Base-by-base conservation (phyloP, 2,329 filamentous ascomycete species). In the Diaporthe capsici region DNA sequence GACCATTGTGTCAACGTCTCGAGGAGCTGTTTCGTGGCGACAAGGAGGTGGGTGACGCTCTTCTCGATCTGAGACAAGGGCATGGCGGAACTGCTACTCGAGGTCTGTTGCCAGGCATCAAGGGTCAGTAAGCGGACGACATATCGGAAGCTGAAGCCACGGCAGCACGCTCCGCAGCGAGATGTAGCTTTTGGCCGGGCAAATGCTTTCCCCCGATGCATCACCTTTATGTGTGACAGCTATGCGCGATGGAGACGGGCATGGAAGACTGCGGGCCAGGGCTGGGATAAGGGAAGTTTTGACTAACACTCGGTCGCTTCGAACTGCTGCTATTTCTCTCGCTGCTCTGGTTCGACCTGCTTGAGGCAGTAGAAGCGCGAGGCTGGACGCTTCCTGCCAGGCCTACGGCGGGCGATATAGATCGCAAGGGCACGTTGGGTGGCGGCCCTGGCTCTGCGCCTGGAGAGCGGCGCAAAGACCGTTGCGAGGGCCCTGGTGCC, bases 1-100 rank as follows among this genome's bases (percentile, higher is more conserved):
- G 97, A 99, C 97, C 97, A 99, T 88, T 98, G 94, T 63, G 97
- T 99, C 77, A 99, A 89, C 8, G 96, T 99, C 87, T 99, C 97
- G 77, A 99, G 93, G 3, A 99, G 92, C 85, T 98, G 96, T 84
- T 99, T 99, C 47, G 97, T 99, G 49, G 97, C 97, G 79, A 99
- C 96, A 49, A 99, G 92, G 60, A 99, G 93, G 83, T 99, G 97
- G 15, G 96, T 98, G 78, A 99, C 97, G 83, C 96, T 98, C 88
- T 98, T 98, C 87, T 99, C 97, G 85, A 99, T 99, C 84, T 98
- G 96, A 71, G 96, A 98, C 79, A 99, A 90, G 80, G 90, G 90
- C 81, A 91, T 95, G 88, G 88, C 94, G 88, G 87, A 92, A 39
- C 70, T 68, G 60, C 61, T 58, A 88, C 93, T 94, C 81, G 86